These are phyloP conservation scores for Calophaca sinica DNA, from an alignment of 306 rosid species.

Conservation along the genomic window DNA sequence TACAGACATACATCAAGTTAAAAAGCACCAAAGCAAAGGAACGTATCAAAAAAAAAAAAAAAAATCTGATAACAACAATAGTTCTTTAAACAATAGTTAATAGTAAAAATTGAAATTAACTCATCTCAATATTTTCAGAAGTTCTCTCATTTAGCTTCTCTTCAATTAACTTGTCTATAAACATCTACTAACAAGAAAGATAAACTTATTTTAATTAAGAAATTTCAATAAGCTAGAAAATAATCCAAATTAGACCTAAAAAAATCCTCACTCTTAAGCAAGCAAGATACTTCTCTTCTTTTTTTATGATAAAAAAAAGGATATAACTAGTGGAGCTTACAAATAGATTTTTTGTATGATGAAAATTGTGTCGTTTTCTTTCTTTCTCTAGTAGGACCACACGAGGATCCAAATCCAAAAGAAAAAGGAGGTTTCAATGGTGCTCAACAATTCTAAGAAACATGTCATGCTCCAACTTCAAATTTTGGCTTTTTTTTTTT, in stretches of 20 bases:
- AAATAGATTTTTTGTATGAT: too few species aligned
- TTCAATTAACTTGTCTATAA: neutral
- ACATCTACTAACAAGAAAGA: neutral
- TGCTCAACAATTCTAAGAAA: neutral
- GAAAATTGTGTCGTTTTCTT: too few species aligned
- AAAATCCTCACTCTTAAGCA: neutral
- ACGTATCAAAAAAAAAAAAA: too few species aligned
- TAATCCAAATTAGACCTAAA: neutral
- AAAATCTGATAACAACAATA: too few species aligned
- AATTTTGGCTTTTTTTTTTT: neutral
- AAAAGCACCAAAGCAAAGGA: neutral
- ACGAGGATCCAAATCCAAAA: slow-evolving; percentile 7
- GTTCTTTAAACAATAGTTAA: neutral
- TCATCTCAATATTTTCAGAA: neutral
- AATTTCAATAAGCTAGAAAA: neutral
- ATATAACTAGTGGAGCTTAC: too few species aligned
- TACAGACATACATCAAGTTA: slow-evolving; percentile 39
- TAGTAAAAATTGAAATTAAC: neutral
- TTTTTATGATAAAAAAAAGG: too few species aligned
- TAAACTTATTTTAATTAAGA: neutral
- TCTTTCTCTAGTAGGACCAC: neutral
- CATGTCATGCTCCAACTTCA: neutral
- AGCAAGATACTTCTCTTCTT: too few species aligned
- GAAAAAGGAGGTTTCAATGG: neutral
- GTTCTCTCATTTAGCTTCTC: neutral